phyloP scores from a whole-genome alignment of 2,329 filamentous ascomycete species.

The Penicillium verrucosum region DNA sequence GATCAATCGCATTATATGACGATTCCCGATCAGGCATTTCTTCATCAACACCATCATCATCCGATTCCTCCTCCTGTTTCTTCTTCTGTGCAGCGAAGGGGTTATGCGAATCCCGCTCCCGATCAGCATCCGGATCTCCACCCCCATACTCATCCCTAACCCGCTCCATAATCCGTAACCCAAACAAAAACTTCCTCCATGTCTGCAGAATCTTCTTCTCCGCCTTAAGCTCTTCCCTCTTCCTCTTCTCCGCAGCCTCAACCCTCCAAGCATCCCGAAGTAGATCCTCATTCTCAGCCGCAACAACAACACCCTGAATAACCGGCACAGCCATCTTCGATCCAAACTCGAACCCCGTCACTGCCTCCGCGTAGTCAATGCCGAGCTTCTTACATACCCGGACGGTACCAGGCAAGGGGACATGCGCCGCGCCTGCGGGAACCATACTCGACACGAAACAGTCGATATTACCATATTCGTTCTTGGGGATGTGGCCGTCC shows the following conservation, averaged over 20 bases:
- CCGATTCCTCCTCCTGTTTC: conserved; percentile 1
- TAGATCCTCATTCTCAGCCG: conserved; percentile 70
- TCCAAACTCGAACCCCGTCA: conserved; percentile 94
- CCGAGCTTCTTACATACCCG: conserved; percentile 78
- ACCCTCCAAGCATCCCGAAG: conserved; percentile 76
- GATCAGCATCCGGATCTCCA: conserved; percentile 30
- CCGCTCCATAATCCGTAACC: conserved; percentile 74
- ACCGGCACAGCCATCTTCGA: conserved; percentile 91
- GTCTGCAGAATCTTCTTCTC: conserved; percentile 68
- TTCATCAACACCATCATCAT: conserved; percentile 6
- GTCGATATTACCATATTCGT: conserved; percentile 94
- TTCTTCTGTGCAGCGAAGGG: conserved; percentile 32
- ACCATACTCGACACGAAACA: conserved; percentile 94
- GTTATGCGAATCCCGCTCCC: conserved; percentile 34
- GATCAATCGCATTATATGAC: conserved; percentile 21
- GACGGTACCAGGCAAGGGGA: conserved; percentile 73
- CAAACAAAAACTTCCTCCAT: conserved; percentile 87
- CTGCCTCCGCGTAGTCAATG: conserved; percentile 89
- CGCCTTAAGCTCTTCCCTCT: conserved; percentile 80
- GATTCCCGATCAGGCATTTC: conserved; percentile 13
- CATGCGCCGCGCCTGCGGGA: conserved; percentile 76
- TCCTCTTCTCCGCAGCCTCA: conserved; percentile 69
- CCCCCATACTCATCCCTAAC: conserved; percentile 74
- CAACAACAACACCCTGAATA: conserved; percentile 84
- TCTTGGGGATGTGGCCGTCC: conserved; percentile 86